Base-by-base conservation (phyloP, 2,329 filamentous ascomycete genomes). In the Penicillium sp. region DNA sequence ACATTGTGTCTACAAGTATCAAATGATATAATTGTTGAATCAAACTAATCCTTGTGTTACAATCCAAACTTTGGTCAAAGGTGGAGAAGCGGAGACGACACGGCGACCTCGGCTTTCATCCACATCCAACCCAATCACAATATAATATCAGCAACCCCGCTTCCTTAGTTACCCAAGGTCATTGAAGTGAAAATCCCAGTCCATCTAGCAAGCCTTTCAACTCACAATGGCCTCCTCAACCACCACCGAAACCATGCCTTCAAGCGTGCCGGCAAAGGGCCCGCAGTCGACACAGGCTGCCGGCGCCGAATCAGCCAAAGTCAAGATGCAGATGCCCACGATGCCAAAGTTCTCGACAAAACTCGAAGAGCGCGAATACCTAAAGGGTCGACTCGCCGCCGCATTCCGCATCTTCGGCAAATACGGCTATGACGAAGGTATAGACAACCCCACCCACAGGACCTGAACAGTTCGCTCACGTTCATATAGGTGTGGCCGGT, bases 321-420 rank as follows among this genome's bases (percentile, higher is more conserved):
- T 64, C n/a, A 67, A 66, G 46, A 62, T 64, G 46, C 26, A 46
- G 6, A 61, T 69, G 46, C 66, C 67, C 2, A 51, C 48, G 5
- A 60, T 64, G 16, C 70, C 69, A 1, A 64, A 60, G 3, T 73
- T 73, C 42, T 61, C 65, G 4, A 63, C 73, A 54, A 73, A 72
- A 42, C 51, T 67, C 14, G 59, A 76, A 34, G 73, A 79, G 51
- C 71, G 77, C 20, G 69, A 76, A 41, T 77, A 78, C 50, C 67
- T 80, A 29, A 81, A 80, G 57, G 73, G 75, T 22, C 71, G 77
- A 20, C 68, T 81, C 5, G 76, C 76, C 1, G 69, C 77, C 14
- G 79, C 75, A 2, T 81, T 81, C 62, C 74, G 78, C 20, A 75
- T 81, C 42, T 81, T 81, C 49, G 77, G 75, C 23, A 79, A 80